Percentiles rank a stretch among this genome's conserved stretches.
Conservation (phyloP, 2,329 filamentous ascomycete species). For the Plenodomus biglobosus region DNA sequence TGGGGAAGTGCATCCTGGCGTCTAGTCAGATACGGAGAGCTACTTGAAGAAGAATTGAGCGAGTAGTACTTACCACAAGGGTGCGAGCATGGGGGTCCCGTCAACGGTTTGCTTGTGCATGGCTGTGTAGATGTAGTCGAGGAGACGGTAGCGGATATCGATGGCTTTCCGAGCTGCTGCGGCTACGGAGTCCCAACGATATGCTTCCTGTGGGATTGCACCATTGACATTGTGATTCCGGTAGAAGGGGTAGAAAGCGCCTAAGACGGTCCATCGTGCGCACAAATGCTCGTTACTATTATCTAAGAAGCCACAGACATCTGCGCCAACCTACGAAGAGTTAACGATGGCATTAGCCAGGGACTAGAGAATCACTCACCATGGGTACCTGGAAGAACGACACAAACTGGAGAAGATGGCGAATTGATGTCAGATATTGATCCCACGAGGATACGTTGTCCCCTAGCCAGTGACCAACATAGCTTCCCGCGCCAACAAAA, state of each 20-base stretch:
- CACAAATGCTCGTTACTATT: conserved; percentile 70
- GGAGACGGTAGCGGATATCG: conserved; percentile 70
- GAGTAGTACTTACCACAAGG: conserved; percentile 64
- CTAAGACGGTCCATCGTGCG: conserved; percentile 70
- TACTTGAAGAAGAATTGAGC: too few species aligned
- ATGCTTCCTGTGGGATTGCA: conserved; percentile 55
- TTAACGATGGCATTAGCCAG: not conserved
- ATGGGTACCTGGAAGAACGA: conserved; percentile 52
- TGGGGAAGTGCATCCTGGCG: conserved; percentile 62
- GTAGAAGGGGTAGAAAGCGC: conserved; percentile 73
- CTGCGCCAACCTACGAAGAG: conserved; percentile 46
- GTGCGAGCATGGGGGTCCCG: conserved; percentile 67
- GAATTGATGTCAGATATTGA: conserved; percentile 46
- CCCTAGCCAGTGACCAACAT: conserved; percentile 62
- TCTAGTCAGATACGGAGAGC: too few species aligned
- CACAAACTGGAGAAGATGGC: conserved; percentile 49
- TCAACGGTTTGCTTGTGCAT: conserved; percentile 61
- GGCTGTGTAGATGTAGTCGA: conserved; percentile 78
- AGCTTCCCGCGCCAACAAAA: conserved; percentile 68
- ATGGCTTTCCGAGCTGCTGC: conserved; percentile 68
- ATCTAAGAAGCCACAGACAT: conserved; percentile 73
- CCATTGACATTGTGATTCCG: conserved; percentile 70
- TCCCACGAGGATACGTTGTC: conserved; percentile 53
- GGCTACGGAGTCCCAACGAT: conserved; percentile 66
- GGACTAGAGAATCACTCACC: conserved; percentile 18